phyloP scores from a whole-genome alignment of 106 monocot genomes.

The Acanthochlamys bracteata region DNA sequence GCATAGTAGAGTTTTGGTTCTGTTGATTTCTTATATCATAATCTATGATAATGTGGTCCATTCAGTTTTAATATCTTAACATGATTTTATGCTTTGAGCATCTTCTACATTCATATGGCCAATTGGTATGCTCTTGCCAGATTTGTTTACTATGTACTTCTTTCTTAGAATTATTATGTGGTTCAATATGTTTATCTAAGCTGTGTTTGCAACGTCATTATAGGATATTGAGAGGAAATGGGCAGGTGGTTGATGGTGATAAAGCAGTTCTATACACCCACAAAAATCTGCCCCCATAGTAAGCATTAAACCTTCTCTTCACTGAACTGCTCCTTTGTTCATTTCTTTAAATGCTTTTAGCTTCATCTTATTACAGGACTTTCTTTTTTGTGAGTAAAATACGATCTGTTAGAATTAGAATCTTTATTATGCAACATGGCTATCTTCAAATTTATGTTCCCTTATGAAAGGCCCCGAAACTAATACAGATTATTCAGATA shows the following conservation, averaged over 20 bases:
- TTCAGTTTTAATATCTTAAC: not conserved
- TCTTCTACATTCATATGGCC: not conserved
- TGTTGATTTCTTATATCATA: not conserved
- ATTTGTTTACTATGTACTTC: not conserved
- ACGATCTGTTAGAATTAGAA: too few species aligned
- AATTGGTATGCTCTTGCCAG: not conserved
- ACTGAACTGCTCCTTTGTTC: too few species aligned
- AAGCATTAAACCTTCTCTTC: slow-evolving; percentile 1
- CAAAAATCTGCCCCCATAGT: slow-evolving; percentile 55
- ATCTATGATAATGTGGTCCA: not conserved
- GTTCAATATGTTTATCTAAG: not conserved
- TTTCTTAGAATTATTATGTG: not conserved
- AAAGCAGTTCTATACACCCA: slow-evolving; percentile 77
- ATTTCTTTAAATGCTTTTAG: too few species aligned
- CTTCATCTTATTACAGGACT: too few species aligned
- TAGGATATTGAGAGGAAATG: slow-evolving; percentile 79
- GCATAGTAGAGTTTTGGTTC: not conserved
- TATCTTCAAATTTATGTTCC: too few species aligned
- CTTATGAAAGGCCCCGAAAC: too few species aligned
- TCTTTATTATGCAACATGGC: too few species aligned
- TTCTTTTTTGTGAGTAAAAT: too few species aligned
- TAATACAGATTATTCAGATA: too few species aligned
- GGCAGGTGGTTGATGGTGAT: slow-evolving; percentile 87
- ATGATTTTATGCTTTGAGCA: not conserved
- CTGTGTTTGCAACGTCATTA: slow-evolving; percentile 1